Evolutionary conservation across 2,329 filamentous ascomycete species (phyloP), one percentile per base, ranked within the genome.

Genomic region (Ophiostoma sp.): DNA sequence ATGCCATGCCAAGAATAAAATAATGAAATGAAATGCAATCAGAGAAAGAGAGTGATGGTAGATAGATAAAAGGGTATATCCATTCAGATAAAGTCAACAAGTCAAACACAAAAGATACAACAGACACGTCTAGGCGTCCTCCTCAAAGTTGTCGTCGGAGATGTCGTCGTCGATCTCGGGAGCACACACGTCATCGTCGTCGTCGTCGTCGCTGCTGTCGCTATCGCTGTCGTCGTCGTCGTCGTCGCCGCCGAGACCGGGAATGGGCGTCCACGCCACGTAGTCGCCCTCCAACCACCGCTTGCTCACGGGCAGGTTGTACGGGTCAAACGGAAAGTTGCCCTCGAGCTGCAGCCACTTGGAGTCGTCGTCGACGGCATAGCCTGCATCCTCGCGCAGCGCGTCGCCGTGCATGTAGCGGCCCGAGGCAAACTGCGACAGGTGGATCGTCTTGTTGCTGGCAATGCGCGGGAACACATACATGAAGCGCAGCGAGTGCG

Each of bases 251-350:
- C 89, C 85, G 13, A 93, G 80, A 0, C 91, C 92, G 0, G 89
- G 88, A 48, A 96, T 87, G 5, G 89, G 86, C 73, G 87, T 87
- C 91, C 93, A 97, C 68, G 89, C 84, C 39, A 94, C 85, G 76
- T 97, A 97, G 77, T 96, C 90, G 27, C 87, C 85, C 73, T 93
- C 90, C 15, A 99, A 81, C 96, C 95, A 98, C 71, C 88, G 86
- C 79, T 91, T 93, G 78, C 94, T 97, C 74, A 88, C 83, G 0
- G 94, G 94, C 67, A 99, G 83, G 76, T 94, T 90, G 79, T 98
- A 99, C 2, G 96, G 96, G 77, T 99, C 95, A 76, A 99, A 99
- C 0, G 95, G 95, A 76, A 98, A 99, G 78, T 96, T 97, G 0
- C 93, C 91, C 75, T 98, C 94, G 1, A 99, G 85, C 79, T 97